These are phyloP conservation scores for Fraxinus xanthoxyloides DNA, from an alignment of 305 asterid species.

Conservation along the genomic window DNA sequence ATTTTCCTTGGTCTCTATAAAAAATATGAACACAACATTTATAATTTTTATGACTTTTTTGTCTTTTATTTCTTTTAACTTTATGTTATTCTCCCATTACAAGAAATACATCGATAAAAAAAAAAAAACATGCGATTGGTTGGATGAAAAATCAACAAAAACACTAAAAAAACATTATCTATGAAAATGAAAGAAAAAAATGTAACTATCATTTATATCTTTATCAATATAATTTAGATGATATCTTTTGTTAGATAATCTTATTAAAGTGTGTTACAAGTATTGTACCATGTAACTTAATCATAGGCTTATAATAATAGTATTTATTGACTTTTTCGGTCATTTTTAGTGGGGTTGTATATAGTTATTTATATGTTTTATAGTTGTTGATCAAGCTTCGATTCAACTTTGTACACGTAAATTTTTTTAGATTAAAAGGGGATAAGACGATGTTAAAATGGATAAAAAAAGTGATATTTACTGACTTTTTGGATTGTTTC, in stretches of 20 bases:
- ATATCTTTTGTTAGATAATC: neutral
- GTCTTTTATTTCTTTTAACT: too few species aligned
- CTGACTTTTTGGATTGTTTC: neutral
- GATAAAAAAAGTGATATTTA: neutral
- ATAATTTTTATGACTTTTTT: too few species aligned
- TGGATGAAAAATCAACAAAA: neutral
- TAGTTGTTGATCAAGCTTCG: neutral
- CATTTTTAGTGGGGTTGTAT: conserved; percentile 15
- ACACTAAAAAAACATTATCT: neutral
- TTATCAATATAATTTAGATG: conserved; percentile 15
- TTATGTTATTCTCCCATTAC: too few species aligned
- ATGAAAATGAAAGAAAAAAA: conserved; percentile 13
- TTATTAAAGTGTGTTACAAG: conserved; percentile 16
- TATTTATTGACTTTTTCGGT: conserved; percentile 14
- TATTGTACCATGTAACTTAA: conserved; percentile 13
- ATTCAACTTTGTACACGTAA: neutral
- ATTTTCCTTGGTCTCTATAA: too few species aligned
- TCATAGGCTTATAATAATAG: conserved; percentile 10
- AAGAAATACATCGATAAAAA: too few species aligned
- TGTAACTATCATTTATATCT: conserved; percentile 1
- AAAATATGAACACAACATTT: too few species aligned
- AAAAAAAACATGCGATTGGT: neutral
- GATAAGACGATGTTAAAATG: neutral
- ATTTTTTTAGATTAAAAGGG: neutral
- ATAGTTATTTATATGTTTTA: neutral